phyloP scores from a whole-genome alignment of 2,329 filamentous ascomycete genomes.

The Trichoderma cornu-damae region DNA sequence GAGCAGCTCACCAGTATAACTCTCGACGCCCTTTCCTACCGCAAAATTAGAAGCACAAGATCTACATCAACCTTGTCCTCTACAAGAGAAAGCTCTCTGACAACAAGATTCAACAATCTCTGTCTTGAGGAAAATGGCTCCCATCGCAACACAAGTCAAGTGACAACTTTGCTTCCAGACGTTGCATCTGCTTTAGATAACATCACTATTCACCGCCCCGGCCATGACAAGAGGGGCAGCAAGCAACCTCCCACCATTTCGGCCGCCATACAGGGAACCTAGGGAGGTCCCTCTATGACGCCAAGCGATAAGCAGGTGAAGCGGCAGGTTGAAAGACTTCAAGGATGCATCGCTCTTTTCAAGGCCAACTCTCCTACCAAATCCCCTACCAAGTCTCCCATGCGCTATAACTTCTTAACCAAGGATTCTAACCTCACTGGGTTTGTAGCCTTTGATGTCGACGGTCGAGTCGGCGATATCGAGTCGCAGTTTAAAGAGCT shows the following conservation, averaged over 20 bases:
- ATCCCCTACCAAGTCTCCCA: constrained; percentile 39
- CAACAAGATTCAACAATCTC: constrained; percentile 35
- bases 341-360: constrained; percentile 31
- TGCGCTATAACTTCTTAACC: constrained; percentile 56
- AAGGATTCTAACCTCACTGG: constrained; percentile 66
- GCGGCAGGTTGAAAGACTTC: constrained; percentile 31
- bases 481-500: constrained; percentile 68
- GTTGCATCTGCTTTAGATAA: constrained; percentile 23
- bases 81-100: constrained; percentile 43
- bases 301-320: constrained; percentile 29
- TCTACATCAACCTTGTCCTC: constrained; percentile 28
- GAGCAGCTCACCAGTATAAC: constrained; percentile 16
- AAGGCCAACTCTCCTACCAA: constrained; percentile 28
- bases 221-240: constrained; percentile 23
- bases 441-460: constrained; percentile 72
- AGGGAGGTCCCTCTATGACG: constrained; percentile 34
- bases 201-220: constrained; percentile 27
- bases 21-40: constrained; percentile 22
- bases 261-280: constrained; percentile 26
- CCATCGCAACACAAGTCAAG: constrained; percentile 40
- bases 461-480: constrained; percentile 69
- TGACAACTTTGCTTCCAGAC: constrained; percentile 34
- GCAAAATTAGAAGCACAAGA: constrained; percentile 27
- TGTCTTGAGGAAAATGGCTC: constrained; percentile 35
- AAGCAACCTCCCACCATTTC: constrained; percentile 8